Evolutionary conservation across 2,329 filamentous ascomycete genomes (phyloP), one percentile per base, ranked within the genome.

Genomic region (Scleromitrula shiraiana): DNA sequence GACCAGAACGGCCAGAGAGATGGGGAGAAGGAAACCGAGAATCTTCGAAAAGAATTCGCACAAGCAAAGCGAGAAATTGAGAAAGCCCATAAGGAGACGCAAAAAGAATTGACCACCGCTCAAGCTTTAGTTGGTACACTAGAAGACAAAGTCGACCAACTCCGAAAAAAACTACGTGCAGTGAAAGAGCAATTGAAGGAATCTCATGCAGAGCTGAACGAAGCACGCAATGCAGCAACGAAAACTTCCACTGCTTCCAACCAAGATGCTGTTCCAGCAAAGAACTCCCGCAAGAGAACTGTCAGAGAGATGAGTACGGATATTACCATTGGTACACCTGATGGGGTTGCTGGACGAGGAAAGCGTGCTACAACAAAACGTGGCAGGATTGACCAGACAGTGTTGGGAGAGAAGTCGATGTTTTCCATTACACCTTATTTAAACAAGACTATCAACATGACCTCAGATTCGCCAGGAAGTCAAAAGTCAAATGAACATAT

Each of bases 401-500:
- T 80, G 47, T 71, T 85, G 5, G 88, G 86, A 24, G 88, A 95
- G 62, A 96, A 95, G 66, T 96, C 90, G 0, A 82, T 77, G 2
- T 96, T 97, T 66, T 95, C 89, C 4, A 88, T 96, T 54, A 97
- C 91, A 0, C 91, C 91, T 0, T 96, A 95, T 70, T 73, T 97
- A 52, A 95, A 90, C 65, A 80, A 83, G 42, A 83, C 79, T 22
- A 80, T 74, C 52, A 82, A 72, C 54, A 69, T 83, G 12, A 67
- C 69, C n/a, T 67, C 70, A 24, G 70, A 68, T 26, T 55, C 53
- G 14, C 53, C 57, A 56, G 26, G 53, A 30, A 38, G 35, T 39
- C 29, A 17, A 37, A 24, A 27, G 32, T 30, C 36, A n/a, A 19
- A 35, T 7, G 47, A 41, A 10, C 15, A 22, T 27, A 33, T 29